Evolutionary conservation across 805 yeast species (phyloP), one percentile per base, ranked within the genome.

Genomic region (Ogataea saltuana): DNA sequence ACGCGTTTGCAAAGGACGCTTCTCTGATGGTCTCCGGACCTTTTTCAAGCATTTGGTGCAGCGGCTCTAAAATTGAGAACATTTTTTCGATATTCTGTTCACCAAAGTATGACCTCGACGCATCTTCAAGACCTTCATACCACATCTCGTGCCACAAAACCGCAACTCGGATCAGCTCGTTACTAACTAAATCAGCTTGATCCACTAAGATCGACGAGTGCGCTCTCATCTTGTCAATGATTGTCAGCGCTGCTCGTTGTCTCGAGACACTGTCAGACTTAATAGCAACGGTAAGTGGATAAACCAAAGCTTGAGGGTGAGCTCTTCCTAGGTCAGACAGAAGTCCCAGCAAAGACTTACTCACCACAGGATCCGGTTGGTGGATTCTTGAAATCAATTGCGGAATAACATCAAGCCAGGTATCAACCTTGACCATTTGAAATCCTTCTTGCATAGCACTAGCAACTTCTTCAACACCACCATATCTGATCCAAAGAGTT

Each of bases 51-150:
- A 88, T 76, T 55, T 80, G 80, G 64, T 93, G 97, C 39, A 93
- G 67, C 2, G 97, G 97, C 50, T 88, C 95, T 39, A 93, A 66
- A 1, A 89, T 89, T 13, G 87, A 82, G 65, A 87, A 86, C 98
- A 93, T 93, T 63, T 88, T 89, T 42, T 89, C 96, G 10, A 91
- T 85, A 58, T 93, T 89, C 55, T 88, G 93, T 49, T 93, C 99
- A 26, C 95, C 96, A 64, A 89, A 91, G 69, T 84, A 93, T 40
- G 86, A 75, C 46, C 97, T 74, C 3, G 97, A 89, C 0, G 99
- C 99, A 68, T 93, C 97, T 61, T 93, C 99, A 23, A 93, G 71
- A 2, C 96, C 97, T 66, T 91, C 98, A 55, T 89, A 90, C 99
- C 99, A 93, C 60, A 85, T 84, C 58, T 93, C 99, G 58, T 89